Evolutionary conservation across 2,329 filamentous ascomycete genomes (phyloP).

Genomic region (Penicillium paneum): DNA sequence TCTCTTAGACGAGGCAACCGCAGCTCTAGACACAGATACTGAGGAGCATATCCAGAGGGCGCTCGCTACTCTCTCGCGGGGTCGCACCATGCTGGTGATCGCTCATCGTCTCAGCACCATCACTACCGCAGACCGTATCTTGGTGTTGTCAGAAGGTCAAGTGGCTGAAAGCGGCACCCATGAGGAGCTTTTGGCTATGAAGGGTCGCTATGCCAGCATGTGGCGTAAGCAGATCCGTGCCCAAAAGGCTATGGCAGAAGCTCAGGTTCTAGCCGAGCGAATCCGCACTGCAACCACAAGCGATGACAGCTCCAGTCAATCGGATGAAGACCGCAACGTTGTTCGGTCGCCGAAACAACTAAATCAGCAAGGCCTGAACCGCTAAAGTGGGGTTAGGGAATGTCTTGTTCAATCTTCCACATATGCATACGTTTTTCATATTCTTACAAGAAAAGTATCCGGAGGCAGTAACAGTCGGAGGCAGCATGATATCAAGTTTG

Average conservation of each 20-base stretch:
- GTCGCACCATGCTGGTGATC: conserved; percentile 91
- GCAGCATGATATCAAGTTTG: conserved; percentile 7
- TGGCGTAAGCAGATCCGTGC: conserved; percentile 86
- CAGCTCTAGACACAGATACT: conserved; percentile 84
- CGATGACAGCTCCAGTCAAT: conserved; percentile 50
- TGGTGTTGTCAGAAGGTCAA: conserved; percentile 72
- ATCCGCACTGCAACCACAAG: conserved; percentile 43
- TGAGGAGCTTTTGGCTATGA: conserved; percentile 65
- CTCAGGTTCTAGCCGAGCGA: conserved; percentile 47
- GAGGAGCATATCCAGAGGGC: conserved; percentile 91
- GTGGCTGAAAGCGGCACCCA: conserved; percentile 78
- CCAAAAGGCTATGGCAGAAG: conserved; percentile 65
- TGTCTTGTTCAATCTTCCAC: conserved; percentile 54
- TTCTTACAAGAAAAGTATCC: conserved; percentile 10
- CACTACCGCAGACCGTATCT: conserved; percentile 79
- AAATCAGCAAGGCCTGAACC: conserved; percentile 49
- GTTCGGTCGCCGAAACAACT: conserved; percentile 16
- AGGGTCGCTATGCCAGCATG: conserved; percentile 76
- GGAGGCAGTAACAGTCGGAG: conserved; percentile 16
- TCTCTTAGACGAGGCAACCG: conserved; percentile 89
- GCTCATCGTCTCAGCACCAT: conserved; percentile 85
- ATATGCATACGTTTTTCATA: conserved; percentile 23
- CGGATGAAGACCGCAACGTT: conserved; percentile 45
- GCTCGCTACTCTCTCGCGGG: conserved; percentile 73
- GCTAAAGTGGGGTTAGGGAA: conserved; percentile 79